Base-by-base conservation (phyloP, 768 basidiomycete species). In the Gymnopilus junonius region DNA sequence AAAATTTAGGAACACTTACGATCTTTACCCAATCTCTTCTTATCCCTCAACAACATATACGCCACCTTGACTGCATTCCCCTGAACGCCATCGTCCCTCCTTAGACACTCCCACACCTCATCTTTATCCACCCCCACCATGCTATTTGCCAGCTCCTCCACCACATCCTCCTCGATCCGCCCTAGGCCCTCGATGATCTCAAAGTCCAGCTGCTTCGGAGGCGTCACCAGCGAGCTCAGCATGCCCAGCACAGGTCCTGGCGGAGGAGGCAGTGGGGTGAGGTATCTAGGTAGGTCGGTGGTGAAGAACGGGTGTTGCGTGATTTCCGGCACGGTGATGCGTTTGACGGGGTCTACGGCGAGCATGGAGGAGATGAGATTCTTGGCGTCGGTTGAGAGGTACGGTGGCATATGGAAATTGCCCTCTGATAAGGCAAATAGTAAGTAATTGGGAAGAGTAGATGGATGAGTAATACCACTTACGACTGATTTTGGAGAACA, bases 11-110 rank as follows among this genome's bases (percentile, higher is more conserved):
- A 53, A 14, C 12, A 83, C 94, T 83, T 70, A 97, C 95, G 78
- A 73, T 95, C 94, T 74, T 91, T 86, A 6, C 94, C 89, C 57
- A 92, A 83, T 39, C 95, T 80, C 67, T 88, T 82, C 79, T 95
- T 95, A 71, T 99, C 97, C 60, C 94, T 82, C 46, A 97, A 81
- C 4, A 99, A 82, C 86, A 95, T 88, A 76, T 99, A 99, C 0
- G 97, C 95, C 7, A 99, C 95, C 77, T 97, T 96, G 73, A 99
- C 91, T 58, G 94, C 90, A 73, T 98, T 97, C 39, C 95, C 93
- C 63, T 90, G 88, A 42, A 87, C 82, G 0, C 93, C 95, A 65
- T 96, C 94, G 56, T 95, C 90, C 67, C 88, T 79, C 63, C 91
- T 84, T 65, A 98, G 75, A 71, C 90, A 90, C 50, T 91, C 89